These are phyloP conservation scores for Lotus japonicus DNA, from an alignment of 306 rosid species.

Conservation along the genomic window DNA sequence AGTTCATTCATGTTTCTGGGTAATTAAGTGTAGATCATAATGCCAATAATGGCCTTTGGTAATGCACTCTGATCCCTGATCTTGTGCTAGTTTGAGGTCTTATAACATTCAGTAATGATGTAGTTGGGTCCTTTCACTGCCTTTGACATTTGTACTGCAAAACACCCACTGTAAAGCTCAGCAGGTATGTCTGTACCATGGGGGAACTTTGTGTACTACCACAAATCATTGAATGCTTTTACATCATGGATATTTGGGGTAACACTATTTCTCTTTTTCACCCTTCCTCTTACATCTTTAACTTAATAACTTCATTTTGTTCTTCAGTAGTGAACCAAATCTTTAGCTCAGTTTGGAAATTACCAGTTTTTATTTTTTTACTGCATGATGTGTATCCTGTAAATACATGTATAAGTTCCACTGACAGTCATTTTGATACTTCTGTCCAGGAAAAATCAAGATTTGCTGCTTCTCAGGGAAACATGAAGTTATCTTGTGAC, in stretches of 20 bases:
- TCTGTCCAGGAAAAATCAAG: background rate
- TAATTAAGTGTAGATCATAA: background rate
- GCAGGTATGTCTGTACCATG: constrained; percentile 30
- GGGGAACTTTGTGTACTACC: constrained; percentile 25
- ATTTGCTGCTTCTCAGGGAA: too few species aligned
- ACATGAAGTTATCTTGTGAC: too few species aligned
- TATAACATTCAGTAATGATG: constrained; percentile 19
- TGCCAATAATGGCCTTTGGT: background rate
- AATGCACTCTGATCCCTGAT: constrained; percentile 5
- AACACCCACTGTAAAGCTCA: constrained; percentile 16
- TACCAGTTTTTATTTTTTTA: constrained; percentile 2
- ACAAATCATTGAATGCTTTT: constrained; percentile 30
- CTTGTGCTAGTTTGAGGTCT: constrained; percentile 21
- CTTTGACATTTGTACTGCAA: constrained; percentile 28
- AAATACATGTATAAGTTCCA: background rate
- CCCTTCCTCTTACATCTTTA: constrained; percentile 1
- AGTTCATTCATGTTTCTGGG: background rate
- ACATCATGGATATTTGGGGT: constrained; percentile 23
- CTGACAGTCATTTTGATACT: background rate
- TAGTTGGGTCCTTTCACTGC: constrained; percentile 15
- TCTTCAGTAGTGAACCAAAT: too few species aligned
- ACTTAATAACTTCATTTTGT: too few species aligned
- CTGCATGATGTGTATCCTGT: background rate
- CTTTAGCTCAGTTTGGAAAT: constrained; percentile 2
- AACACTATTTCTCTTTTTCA: background rate